These are phyloP conservation scores for Trichophaea hybrida DNA, from an alignment of 2,329 filamentous ascomycete species.

Conservation along the genomic window DNA sequence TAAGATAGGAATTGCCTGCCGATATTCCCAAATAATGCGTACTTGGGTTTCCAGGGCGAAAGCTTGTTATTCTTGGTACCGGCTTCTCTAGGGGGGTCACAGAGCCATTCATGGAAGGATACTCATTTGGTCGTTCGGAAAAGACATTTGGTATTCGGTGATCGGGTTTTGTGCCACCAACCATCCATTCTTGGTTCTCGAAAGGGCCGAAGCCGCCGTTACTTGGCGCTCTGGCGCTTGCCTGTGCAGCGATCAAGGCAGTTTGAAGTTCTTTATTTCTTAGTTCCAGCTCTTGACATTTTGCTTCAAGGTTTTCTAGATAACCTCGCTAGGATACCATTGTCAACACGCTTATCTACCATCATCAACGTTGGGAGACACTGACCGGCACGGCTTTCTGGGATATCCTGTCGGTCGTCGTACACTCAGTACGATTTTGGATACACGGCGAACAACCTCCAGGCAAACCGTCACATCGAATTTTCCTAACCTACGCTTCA, in stretches of 20 bases:
- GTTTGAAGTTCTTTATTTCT: slow-evolving; percentile 53
- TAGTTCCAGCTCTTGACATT: slow-evolving; percentile 42
- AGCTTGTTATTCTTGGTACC: slow-evolving; percentile 12
- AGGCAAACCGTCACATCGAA: slow-evolving; percentile 66
- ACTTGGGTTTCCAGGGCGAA: slow-evolving; percentile 24
- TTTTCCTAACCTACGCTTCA: slow-evolving; percentile 55
- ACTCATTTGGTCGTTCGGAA: neutral
- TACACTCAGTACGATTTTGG: slow-evolving; percentile 62
- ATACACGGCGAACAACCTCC: slow-evolving; percentile 72
- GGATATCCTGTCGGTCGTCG: slow-evolving; percentile 74
- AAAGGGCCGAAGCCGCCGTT: slow-evolving; percentile 1
- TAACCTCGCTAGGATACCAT: slow-evolving; percentile 46
- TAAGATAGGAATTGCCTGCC: slow-evolving; percentile 49
- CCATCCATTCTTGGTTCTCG: slow-evolving; percentile 1
- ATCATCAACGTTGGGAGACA: neutral
- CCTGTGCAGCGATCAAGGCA: neutral
- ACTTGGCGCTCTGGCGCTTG: neutral
- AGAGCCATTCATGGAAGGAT: slow-evolving; percentile 1
- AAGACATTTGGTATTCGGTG: neutral
- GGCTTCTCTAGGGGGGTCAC: neutral
- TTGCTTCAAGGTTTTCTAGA: slow-evolving; percentile 56
- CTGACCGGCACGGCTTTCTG: slow-evolving; percentile 54
- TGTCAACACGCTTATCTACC: neutral
- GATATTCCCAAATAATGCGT: slow-evolving; percentile 32
- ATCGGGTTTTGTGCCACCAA: neutral